These are phyloP conservation scores for Alternaria triticimaculans DNA, from an alignment of 2,329 filamentous ascomycete genomes.

Conservation along the genomic window DNA sequence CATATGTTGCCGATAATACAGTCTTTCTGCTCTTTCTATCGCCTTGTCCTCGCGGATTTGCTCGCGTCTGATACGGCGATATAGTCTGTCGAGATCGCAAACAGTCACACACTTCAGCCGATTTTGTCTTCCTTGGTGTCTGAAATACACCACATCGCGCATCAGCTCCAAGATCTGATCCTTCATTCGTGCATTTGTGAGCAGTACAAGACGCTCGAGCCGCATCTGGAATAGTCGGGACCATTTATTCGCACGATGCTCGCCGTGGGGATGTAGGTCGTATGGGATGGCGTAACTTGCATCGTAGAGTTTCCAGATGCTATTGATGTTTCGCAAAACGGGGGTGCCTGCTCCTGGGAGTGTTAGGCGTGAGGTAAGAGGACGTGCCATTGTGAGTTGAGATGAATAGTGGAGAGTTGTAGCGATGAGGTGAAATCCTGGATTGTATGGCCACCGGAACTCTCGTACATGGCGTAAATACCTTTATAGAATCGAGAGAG, in stretches of 20 bases:
- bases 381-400: background rate
- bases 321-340: background rate
- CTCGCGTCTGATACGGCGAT: rapidly evolving
- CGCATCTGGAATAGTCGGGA: background rate
- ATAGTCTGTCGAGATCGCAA: background rate
- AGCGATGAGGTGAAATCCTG: background rate
- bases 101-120: background rate
- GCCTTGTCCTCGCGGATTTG: rapidly evolving
- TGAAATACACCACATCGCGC: background rate
- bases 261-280: background rate
- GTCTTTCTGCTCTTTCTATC: background rate
- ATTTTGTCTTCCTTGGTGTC: background rate
- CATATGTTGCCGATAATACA: background rate
- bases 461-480: background rate
- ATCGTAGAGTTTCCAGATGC: background rate
- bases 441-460: no score
- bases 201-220: background rate
- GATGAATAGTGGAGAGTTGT: background rate
- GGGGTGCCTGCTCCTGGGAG: background rate
- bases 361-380: background rate
- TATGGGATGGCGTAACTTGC: background rate
- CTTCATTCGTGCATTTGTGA: background rate
- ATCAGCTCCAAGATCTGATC: background rate
- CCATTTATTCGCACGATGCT: background rate
- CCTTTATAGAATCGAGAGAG: rapidly evolving